Base-by-base conservation (phyloP, 2,329 filamentous ascomycete species). In the Epichloe sp. region DNA sequence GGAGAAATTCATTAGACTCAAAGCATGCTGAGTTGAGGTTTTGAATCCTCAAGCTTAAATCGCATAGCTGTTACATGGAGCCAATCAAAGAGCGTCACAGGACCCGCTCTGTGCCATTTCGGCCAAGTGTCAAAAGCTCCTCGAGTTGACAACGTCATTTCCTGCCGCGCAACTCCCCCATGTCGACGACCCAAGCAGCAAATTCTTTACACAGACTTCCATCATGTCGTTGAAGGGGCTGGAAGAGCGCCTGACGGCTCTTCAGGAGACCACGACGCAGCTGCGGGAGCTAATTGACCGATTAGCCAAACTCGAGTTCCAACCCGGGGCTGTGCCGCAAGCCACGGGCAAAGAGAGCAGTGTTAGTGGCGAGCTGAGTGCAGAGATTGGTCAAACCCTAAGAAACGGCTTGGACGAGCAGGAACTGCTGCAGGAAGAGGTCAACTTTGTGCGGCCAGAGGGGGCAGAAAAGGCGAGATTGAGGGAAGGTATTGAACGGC, bases 341-440 rank as follows among this genome's bases (percentile, higher is more conserved):
- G 68, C 66, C 51, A 64, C 67, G 8, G 69, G 70, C 48, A 71
- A 74, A 19, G 76, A 77, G 47, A 71, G 71, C 53, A 75, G 76
- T 55, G 72, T 76, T 37, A 80, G 84, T 51, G 66, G 83, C 19
- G 89, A 95, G 68, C 77, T 96, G 36, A 80, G 81, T 56, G 75
- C 79, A 21, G 89, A 96, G 65, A 95, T 96, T 56, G 82, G 85
- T 57, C 82, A 87, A 60, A 78, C 78, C 17, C 68, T 96, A 54
- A 84, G 87, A 58, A 83, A 86, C 52, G 79, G 86, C 47, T 83
- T 94, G 59, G 88, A 94, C 55, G 88, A 95, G 53, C 78, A 93
- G 56, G 90, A 95, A 65, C 68, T 93, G 17, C 63, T 96, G 36
- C 74, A 74, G 46, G 88, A 93, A 63, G 89, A 95, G 60, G 76